Percentiles rank a stretch among this genome's conserved stretches.
Conservation (phyloP, 495 filamentous ascomycete genomes). For the Penicillium manginii region DNA sequence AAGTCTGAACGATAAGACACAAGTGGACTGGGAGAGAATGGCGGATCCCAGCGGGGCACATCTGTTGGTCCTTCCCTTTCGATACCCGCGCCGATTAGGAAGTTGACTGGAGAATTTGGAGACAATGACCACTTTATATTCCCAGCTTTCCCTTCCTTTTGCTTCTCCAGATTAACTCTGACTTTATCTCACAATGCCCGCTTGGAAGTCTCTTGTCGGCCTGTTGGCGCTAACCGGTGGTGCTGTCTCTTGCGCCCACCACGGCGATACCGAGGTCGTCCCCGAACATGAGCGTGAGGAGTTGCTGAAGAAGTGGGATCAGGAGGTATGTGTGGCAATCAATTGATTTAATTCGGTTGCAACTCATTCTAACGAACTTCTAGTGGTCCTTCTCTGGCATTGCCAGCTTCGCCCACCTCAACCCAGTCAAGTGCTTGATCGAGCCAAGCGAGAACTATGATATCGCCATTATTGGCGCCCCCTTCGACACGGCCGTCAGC, state of each 20-base stretch:
- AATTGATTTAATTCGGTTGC: neutral
- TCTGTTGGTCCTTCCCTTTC: conserved; percentile 35
- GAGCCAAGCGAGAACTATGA: conserved; percentile 69
- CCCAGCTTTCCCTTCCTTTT: conserved; percentile 21
- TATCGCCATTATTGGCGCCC: conserved; percentile 79
- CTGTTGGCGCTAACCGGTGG: conserved; percentile 42
- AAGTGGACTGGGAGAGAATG: neutral
- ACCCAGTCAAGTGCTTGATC: conserved; percentile 73
- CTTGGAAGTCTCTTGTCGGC: conserved; percentile 36
- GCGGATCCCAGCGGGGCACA: conserved; percentile 21
- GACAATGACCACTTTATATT: neutral
- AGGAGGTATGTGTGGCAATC: conserved; percentile 43
- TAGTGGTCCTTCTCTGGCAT: conserved; percentile 81
- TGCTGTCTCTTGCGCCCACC: conserved; percentile 42
- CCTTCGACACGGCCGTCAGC: conserved; percentile 81
- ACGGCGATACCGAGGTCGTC: conserved; percentile 43
- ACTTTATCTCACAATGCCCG: conserved; percentile 19
- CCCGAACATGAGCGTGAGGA: conserved; percentile 49
- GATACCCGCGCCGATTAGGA: conserved; percentile 22
- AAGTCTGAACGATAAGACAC: conserved; percentile 44
- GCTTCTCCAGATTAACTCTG: conserved; percentile 11
- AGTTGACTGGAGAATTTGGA: conserved; percentile 20
- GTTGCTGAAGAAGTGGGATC: conserved; percentile 56
- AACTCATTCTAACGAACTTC: conserved; percentile 4
- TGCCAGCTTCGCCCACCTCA: conserved; percentile 78